These are phyloP conservation scores for Podospora sp. DNA, from an alignment of 495 filamentous ascomycete genomes.

Conservation along the genomic window DNA sequence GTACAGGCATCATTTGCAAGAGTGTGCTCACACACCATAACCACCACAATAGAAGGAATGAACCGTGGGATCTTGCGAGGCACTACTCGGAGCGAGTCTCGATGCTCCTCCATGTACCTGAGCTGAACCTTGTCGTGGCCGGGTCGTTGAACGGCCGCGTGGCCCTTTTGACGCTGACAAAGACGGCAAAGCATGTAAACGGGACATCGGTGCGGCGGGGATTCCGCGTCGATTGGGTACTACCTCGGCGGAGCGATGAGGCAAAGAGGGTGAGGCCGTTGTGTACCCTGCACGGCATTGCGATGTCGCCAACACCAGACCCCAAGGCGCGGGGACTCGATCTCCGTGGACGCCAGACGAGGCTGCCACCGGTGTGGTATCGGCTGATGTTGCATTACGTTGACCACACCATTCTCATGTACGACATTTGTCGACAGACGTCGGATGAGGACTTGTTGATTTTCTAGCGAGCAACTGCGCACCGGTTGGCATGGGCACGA, in stretches of 20 bases:
- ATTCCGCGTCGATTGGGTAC: constrained; percentile 48
- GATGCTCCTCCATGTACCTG: constrained; percentile 74
- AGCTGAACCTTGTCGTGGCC: constrained; percentile 73
- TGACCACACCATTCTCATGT: constrained; percentile 77
- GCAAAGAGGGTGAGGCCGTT: constrained; percentile 37
- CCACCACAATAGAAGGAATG: constrained; percentile 46
- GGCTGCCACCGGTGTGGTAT: constrained; percentile 49
- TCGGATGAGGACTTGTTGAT: constrained; percentile 31
- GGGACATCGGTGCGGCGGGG: constrained; percentile 33
- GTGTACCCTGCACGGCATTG: constrained; percentile 46
- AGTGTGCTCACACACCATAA: constrained; percentile 50
- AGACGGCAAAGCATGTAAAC: constrained; percentile 45
- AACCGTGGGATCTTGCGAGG: constrained; percentile 42
- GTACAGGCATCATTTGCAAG: constrained; percentile 44
- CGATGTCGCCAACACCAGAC: constrained; percentile 47
- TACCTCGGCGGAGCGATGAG: constrained; percentile 46
- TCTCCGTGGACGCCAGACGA: constrained; percentile 34
- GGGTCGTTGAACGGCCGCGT: constrained; percentile 76
- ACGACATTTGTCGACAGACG: constrained; percentile 62
- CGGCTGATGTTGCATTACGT: constrained; percentile 74
- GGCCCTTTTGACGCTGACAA: constrained; percentile 71
- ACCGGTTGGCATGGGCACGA: background rate
- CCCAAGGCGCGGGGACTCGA: constrained; percentile 52
- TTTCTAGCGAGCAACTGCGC: constrained; percentile 15
- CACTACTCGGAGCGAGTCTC: constrained; percentile 66